Evolutionary conservation across 352 stramenopile genomes (phyloP).

Genomic region (Thalassiosira livingstoniorum): DNA sequence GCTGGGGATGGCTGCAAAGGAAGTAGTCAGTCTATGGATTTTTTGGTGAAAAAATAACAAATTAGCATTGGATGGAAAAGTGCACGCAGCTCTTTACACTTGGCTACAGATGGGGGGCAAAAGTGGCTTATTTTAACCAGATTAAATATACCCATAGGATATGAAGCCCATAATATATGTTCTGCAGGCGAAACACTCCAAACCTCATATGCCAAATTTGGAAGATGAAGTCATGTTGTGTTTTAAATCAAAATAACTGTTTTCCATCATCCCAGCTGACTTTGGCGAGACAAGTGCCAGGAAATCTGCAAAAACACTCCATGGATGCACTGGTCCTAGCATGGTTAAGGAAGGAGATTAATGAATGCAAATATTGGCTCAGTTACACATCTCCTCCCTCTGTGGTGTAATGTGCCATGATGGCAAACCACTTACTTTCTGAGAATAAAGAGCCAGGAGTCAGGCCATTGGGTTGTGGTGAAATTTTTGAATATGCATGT

Average conservation of each 20-base stretch:
- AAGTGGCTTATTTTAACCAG: no score
- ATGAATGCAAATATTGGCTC: neutral
- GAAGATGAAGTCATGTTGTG: neutral
- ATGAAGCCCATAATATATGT: no score
- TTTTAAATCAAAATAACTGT: neutral
- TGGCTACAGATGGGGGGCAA: no score
- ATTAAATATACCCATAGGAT: no score
- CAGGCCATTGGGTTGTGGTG: conserved; percentile 3
- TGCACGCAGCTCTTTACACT: no score
- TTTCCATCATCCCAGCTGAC: neutral
- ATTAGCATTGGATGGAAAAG: no score
- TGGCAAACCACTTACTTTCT: neutral
- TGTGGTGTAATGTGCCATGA: conserved; percentile 20
- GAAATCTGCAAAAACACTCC: conserved; percentile 8
- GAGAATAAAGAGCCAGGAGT: conserved; percentile 34
- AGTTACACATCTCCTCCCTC: conserved; percentile 11
- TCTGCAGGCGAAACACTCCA: no score
- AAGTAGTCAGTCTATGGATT: no score
- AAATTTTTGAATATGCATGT: conserved; percentile 3
- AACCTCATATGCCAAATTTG: neutral
- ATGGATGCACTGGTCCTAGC: conserved; percentile 22
- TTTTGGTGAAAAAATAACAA: no score
- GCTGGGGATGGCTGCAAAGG: no score
- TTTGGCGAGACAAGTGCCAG: conserved; percentile 27
- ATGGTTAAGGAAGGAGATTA: conserved; percentile 6